Evolutionary conservation across 805 yeast genomes (phyloP).

Genomic region (Komagataella pastoris): DNA sequence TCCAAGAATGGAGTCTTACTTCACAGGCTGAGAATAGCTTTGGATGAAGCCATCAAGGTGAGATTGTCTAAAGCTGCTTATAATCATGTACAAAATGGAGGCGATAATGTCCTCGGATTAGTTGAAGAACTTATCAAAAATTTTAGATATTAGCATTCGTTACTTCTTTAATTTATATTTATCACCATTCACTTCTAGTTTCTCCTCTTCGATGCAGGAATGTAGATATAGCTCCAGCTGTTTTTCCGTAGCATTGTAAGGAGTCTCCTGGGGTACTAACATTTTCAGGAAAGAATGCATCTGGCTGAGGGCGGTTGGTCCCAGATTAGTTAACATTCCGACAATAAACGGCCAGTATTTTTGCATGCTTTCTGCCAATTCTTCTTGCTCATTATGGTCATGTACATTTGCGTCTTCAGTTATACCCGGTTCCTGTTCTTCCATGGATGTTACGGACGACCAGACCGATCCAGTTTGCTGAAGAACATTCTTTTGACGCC

Average conservation of each 20-base stretch:
- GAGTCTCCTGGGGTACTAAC: constrained; percentile 39
- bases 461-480: not conserved
- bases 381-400: not conserved
- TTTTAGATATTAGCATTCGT: not conserved
- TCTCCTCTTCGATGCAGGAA: constrained; percentile 28
- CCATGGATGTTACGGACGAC: not conserved
- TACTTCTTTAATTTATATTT: constrained; percentile 18
- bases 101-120: not conserved
- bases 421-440: not conserved
- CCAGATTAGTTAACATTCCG: constrained; percentile 47
- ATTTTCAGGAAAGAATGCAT: constrained; percentile 40
- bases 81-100: not conserved
- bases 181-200: constrained; percentile 20
- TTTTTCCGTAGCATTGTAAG: constrained; percentile 22
- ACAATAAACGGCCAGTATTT: constrained; percentile 32
- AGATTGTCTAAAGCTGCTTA: constrained; percentile 40
- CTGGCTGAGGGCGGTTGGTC: constrained; percentile 29
- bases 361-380: constrained; percentile 2
- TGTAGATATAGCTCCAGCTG: constrained; percentile 28
- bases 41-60: constrained; percentile 56
- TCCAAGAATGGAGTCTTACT: constrained; percentile 83
- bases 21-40: constrained; percentile 48
- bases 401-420: not conserved
- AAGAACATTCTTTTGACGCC: not conserved
- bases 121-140: not conserved